Evolutionary conservation across 768 basidiomycete species (phyloP), one percentile per base, ranked within the genome.

Genomic region (Amanita pallidorosea): DNA sequence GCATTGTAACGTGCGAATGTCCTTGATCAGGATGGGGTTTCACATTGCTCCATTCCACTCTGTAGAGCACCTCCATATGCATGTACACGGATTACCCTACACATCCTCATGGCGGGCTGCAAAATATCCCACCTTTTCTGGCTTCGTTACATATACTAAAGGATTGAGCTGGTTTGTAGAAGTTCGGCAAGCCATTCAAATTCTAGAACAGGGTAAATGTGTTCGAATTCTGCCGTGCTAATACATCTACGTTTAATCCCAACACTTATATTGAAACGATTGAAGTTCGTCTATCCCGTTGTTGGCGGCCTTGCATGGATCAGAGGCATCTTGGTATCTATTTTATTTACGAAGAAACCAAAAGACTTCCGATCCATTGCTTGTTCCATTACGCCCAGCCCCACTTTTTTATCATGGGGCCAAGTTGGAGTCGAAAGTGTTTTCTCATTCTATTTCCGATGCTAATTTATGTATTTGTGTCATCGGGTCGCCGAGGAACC

Each of bases 11-110:
- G 22, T 23, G 35, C 36, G 18, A 34, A 31, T 7, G 5, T n/a
- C 25, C 27, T 48, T 23, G 35, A 49, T 33, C 51, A 88, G 88
- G 54, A 70, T 88, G 67, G 87, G 88, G 1, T 90, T 88, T 59
- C 87, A 90, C 60, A 85, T 88, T 48, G 83, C 87, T 0, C 88
- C 88, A 0, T 86, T 84, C 63, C 82, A 77, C 52, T 81, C 80
- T 31, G 72, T 89, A 5, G 60, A 78, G 33, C 87, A 90, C 60
- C 69, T 90, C 13, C 88, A 89, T 61, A 64, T 90, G 35, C 88
- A 89, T 59, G 77, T 83, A 20, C 82, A 85, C 43, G 80, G 69
- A 4, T 61, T 86, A 47, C 88, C 88, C 0, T 87, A 84, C 67
- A 69, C 62, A 17, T 73, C 76, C 0, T 37, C 50, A 3, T 37